Base-by-base conservation (phyloP, 352 stramenopile genomes). In the Thraustotheca clavata region DNA sequence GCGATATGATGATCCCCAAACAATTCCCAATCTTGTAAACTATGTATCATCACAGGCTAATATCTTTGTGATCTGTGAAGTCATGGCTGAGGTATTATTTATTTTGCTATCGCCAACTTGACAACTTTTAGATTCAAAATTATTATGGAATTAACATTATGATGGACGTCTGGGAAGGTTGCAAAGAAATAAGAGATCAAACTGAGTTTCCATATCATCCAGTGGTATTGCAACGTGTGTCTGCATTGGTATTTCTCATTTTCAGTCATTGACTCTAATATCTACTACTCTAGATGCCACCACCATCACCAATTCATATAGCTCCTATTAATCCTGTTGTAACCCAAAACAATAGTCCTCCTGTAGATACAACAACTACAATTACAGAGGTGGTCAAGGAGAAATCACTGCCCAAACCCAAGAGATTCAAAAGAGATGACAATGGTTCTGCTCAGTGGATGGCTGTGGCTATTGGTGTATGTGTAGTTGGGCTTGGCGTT, bases 101-200 rank as follows among this genome's bases (percentile, higher is more conserved):
- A 27, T 47, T 2, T 4, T 4, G 22, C 39, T 43, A 18, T 43
- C 38, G 20, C 38, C 38, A 43, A 43, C 16, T 43, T 43, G 38
- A 43, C 16, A 43, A 24, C 39, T 4, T 5, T 2, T 47, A 47
- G 39, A 47, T 47, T 4, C 39, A 47, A 47, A 47, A 47, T 24
- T 47, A 47, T 24, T 47, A 47, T 4, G 39, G 39, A n/a, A 47
- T 47, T n/a, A 47, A 47, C 4, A 24, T 47, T n/a, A n/a, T 47
- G n/a, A 47, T 47, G 39, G 39, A 47, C 39, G 39, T 47, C 39
- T 47, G 39, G 39, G 39, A 47, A 47, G 39, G 39, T 24, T 47
- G 39, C 39, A 47, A 47, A 24, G 39, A 47, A 47, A n/a, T n/a
- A n/a, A 24, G n/a, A n/a, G 27, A 47, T n/a, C 22, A n/a, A 24